Percentiles rank a stretch among this genome's conserved stretches.
phyloP scores from a whole-genome alignment of 345 rosid genomes.

The Citrus sp. region DNA sequence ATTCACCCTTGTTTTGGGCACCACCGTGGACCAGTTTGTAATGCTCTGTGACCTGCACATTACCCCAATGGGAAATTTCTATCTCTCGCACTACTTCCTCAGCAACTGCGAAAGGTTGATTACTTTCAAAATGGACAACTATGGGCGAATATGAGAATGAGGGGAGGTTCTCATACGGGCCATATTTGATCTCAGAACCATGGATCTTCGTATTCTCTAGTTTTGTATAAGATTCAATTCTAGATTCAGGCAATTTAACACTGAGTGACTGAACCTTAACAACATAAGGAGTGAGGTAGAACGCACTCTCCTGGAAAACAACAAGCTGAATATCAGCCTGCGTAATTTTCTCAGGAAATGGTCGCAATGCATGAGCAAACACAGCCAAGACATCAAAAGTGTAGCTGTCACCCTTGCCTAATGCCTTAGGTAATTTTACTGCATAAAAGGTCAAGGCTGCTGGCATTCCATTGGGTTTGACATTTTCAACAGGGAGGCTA shows the following conservation, averaged over 20 bases:
- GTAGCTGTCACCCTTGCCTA: slow-evolving; percentile 57
- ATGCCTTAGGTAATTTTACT: slow-evolving; percentile 55
- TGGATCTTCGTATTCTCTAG: slow-evolving; percentile 60
- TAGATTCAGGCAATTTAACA: slow-evolving; percentile 65
- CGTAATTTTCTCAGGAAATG: slow-evolving; percentile 80
- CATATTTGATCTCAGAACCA: slow-evolving; percentile 85
- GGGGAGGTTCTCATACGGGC: slow-evolving; percentile 69
- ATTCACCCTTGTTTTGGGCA: slow-evolving; percentile 86
- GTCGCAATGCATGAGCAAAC: slow-evolving; percentile 57
- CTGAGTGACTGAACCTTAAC: slow-evolving; percentile 71
- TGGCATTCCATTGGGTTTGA: slow-evolving; percentile 50
- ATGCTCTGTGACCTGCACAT: slow-evolving; percentile 84
- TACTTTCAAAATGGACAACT: slow-evolving; percentile 82
- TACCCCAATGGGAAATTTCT: slow-evolving; percentile 97
- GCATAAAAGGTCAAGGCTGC: slow-evolving; percentile 54
- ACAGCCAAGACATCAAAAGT: slow-evolving; percentile 60
- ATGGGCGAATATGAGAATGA: slow-evolving; percentile 67
- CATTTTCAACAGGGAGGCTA: slow-evolving; percentile 45
- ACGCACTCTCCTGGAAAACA: slow-evolving; percentile 69
- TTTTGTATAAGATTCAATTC: slow-evolving; percentile 77
- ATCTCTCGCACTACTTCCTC: slow-evolving; percentile 76
- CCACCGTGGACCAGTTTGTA: slow-evolving; percentile 75
- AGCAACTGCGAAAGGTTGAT: slow-evolving; percentile 79
- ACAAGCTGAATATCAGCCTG: slow-evolving; percentile 92
- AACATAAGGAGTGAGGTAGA: slow-evolving; percentile 70